A percentile compares a stretch with the other conserved stretches of the same genome.
Conservation (phyloP, 257 asterid genomes). For the Solanum medicagineum region DNA sequence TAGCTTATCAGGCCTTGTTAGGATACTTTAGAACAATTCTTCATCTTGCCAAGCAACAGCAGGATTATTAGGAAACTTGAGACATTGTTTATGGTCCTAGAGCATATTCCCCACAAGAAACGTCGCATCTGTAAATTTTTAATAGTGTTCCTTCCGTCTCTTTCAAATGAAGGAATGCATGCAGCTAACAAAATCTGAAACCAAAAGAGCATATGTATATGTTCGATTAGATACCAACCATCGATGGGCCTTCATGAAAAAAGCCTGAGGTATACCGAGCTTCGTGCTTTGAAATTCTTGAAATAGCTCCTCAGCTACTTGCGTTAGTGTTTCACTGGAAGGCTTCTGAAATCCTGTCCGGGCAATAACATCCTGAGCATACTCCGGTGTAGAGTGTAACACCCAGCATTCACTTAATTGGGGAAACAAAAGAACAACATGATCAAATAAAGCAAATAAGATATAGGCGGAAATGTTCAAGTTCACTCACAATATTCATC, state of each 20-base stretch:
- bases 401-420: slow-evolving; percentile 68
- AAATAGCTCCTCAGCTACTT: slow-evolving; percentile 70
- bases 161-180: background rate
- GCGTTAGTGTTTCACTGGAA: slow-evolving; percentile 30
- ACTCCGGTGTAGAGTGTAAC: slow-evolving; percentile 74
- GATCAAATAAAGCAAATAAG: background rate
- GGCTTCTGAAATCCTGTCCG: slow-evolving; percentile 70
- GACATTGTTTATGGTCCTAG: background rate
- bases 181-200: background rate
- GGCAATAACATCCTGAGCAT: slow-evolving; percentile 55
- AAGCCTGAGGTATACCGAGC: slow-evolving; percentile 37
- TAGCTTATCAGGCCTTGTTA: background rate
- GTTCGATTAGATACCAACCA: slow-evolving; percentile 39
- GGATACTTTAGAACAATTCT: background rate
- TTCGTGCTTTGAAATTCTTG: slow-evolving; percentile 57
- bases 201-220: background rate
- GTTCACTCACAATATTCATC: background rate
- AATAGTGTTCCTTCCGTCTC: background rate
- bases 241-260: slow-evolving; percentile 80
- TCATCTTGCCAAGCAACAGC: background rate
- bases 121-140: background rate
- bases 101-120: background rate
- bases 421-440: background rate
- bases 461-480: background rate
- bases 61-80: background rate